Base-by-base conservation (phyloP, 768 basidiomycete genomes). In the Wakefieldia striispora region DNA sequence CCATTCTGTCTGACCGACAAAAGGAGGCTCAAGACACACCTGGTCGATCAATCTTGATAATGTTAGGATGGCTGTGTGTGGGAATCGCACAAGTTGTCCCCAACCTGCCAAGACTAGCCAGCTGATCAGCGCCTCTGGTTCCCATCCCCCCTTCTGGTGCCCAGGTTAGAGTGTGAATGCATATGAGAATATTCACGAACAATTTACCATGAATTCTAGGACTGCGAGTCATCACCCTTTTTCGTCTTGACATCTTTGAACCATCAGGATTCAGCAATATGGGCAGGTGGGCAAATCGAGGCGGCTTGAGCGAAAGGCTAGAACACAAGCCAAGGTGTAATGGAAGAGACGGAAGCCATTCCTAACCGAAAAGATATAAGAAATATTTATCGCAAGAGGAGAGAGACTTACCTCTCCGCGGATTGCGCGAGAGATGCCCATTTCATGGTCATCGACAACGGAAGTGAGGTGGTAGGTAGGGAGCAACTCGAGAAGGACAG, bases 381-480 rank as follows among this genome's bases (percentile, higher is more conserved):
- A 9, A 24, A 11, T 33, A 1, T n/a, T 37, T 21, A 37, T 5
- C 9, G 23, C 29, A 21, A 13, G n/a, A n/a, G n/a, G 6, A 20
- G 4, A 27, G 24, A 38, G 17, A 55, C 75, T 24, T 49, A 86
- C 94, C 79, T 97, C 95, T 43, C 97, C 97, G 23, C 97, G 82
- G 1, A 98, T 70, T 5, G 98, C 95, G 69, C 98, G 97, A 0
- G 93, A 91, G 20, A 99, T 91, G 1, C 85, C 86, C 97, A 99
- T 99, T 59, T 86, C 83, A 59, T 93, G 83, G 69, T 99, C 97
- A 57, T 99, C 97, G 0, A 95, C 91, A 0, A 98, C 91, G 19
- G 86, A 94, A 0, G 97, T 95, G 5, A 99, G 79, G 56, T 98
- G 97, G 64, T 99, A 99, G 0, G 95, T 98, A 6, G 97, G 97